Base-by-base conservation (phyloP, 768 basidiomycete species). In the Leccinellum rugosiceps region DNA sequence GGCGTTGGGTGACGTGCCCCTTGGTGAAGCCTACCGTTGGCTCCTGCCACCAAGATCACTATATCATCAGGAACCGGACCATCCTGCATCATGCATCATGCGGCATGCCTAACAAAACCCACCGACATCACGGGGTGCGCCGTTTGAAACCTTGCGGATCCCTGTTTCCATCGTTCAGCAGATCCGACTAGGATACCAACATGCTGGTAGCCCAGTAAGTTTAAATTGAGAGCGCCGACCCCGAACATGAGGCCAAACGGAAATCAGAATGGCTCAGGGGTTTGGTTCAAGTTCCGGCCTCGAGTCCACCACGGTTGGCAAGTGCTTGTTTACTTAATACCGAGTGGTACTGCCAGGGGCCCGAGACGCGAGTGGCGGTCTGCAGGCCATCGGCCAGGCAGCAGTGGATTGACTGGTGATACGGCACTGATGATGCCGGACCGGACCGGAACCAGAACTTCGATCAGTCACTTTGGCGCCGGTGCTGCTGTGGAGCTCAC, bases 261-360 rank as follows among this genome's bases (percentile, higher is more conserved):
- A 31, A 23, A 21, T 44, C 19, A 28, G 28, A 25, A 6, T 32
- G 53, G 59, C 45, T 28, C 50, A 55, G 50, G 64, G 59, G 60
- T 54, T 49, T 15, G n/a, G 2, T 28, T n/a, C n/a, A n/a, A n/a
- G n/a, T n/a, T 19, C 14, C 7, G 23, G 44, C 44, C 44, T 45
- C 44, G 23, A 45, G 44, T 45, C 21, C 21, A 15, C 44, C 23
- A 23, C 14, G 11, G 41, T 28, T 6, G 9, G 38, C 38, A 4
- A n/a, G n/a, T 41, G 41, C 41, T 43, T 13, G 3, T 19, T 19
- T 43, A 19, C 11, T 19, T 43, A 19, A 43, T 43, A 43, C 41
- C 19, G 17, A 19, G 41, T 41, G n/a, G 38, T 38, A 5, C 38
- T 9, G 38, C n/a, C 38, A 41, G 14, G 38, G 38, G n/a, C n/a